These are phyloP conservation scores for Pichia sp. DNA, from an alignment of 1,139 yeast species.

Conservation along the genomic window DNA sequence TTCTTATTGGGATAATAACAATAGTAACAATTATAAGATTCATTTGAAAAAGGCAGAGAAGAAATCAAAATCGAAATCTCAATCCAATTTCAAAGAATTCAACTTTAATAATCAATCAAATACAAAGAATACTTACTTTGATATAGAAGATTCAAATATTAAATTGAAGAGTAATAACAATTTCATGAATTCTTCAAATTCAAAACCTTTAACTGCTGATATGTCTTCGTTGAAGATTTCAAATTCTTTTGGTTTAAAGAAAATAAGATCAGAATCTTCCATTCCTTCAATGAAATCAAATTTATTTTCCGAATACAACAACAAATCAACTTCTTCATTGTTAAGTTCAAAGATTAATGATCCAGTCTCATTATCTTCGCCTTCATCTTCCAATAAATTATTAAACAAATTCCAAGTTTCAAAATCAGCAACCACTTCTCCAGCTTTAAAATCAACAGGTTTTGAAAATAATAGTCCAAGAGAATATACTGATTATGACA, in stretches of 20 bases:
- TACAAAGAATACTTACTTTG: conserved; percentile 10
- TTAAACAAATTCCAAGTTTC: background rate
- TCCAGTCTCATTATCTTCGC: background rate
- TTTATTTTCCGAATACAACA: conserved; percentile 1
- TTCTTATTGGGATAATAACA: conserved; percentile 82
- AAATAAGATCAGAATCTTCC: conserved; percentile 31
- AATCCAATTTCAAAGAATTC: background rate
- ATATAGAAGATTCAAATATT: conserved; percentile 28
- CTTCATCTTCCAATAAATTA: background rate
- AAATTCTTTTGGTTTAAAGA: conserved; percentile 26
- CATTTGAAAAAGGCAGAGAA: conserved; percentile 15
- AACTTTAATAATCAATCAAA: background rate
- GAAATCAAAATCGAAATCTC: conserved; percentile 1
- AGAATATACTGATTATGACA: conserved; percentile 26
- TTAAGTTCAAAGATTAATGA: conserved; percentile 1
- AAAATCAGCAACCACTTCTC: conserved; percentile 14
- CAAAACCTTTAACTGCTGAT: conserved; percentile 13
- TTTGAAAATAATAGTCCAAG: conserved; percentile 10
- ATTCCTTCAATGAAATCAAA: conserved; percentile 19
- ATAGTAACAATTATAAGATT: conserved; percentile 55
- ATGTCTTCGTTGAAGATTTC: conserved; percentile 23
- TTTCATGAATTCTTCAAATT: conserved; percentile 21
- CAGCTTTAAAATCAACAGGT: conserved; percentile 9
- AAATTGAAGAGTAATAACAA: conserved; percentile 29
- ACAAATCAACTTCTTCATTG: conserved; percentile 9